phyloP scores from a whole-genome alignment of 495 filamentous ascomycete genomes.

The Daldinia childiae region DNA sequence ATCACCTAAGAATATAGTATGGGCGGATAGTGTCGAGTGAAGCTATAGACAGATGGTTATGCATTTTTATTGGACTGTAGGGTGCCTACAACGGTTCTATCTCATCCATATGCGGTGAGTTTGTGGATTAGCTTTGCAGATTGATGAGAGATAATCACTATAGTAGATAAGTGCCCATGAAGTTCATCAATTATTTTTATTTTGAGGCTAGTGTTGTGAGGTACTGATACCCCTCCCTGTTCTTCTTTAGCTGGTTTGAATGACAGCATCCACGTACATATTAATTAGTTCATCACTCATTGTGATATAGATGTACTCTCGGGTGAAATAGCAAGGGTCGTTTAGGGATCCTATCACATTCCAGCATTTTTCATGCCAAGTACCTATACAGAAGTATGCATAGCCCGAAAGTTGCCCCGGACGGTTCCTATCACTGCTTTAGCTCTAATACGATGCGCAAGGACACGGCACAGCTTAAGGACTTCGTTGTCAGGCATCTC shows the following conservation, averaged over 20 bases:
- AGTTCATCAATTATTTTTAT: not conserved
- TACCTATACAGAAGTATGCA: not conserved
- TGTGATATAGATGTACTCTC: not conserved
- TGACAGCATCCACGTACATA: not conserved
- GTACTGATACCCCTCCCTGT: not conserved
- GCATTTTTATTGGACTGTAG: not conserved
- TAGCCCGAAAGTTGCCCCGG: not conserved
- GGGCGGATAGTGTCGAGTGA: not conserved
- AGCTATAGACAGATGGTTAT: not conserved
- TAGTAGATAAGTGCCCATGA: not conserved
- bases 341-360: not conserved
- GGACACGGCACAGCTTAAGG: not conserved
- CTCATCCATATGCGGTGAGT: not conserved
- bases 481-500: not conserved
- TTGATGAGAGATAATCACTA: conserved; percentile 1
- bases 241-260: not conserved
- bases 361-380: not conserved
- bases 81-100: not conserved
- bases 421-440: not conserved
- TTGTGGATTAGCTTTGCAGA: not conserved
- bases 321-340: not conserved
- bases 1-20: not conserved
- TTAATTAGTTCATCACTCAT: not conserved
- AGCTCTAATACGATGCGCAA: not conserved
- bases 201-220: not conserved